phyloP scores from a whole-genome alignment of 345 rosid genomes.

The Gossypium arboreum region DNA sequence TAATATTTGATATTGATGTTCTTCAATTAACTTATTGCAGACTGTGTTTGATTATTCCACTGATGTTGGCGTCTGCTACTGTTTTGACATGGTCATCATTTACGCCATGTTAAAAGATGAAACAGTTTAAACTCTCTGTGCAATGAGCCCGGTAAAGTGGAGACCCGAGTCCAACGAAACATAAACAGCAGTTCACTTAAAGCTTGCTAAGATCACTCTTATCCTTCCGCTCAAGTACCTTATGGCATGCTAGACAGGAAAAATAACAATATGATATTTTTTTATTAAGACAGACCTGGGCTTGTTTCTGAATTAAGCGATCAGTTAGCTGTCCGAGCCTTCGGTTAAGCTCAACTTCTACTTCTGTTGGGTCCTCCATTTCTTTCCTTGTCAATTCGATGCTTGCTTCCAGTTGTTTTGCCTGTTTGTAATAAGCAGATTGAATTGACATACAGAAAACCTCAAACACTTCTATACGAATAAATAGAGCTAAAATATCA shows the following conservation, averaged over 20 bases:
- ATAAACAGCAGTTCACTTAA: not conserved
- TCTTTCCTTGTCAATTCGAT: conserved; percentile 71
- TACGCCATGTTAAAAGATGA: not conserved
- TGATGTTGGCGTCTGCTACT: not conserved
- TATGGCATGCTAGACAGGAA: not conserved
- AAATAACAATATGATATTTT: not conserved
- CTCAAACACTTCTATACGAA: too few relatives aligned
- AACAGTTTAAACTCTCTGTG: not conserved
- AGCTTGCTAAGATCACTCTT: not conserved
- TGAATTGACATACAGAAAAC: not conserved
- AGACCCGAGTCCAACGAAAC: not conserved
- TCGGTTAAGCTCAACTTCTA: conserved; percentile 75
- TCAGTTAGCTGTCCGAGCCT: conserved; percentile 91
- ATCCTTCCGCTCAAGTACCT: not conserved
- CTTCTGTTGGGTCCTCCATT: conserved; percentile 85
- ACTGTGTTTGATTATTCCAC: not conserved
- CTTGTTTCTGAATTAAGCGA: conserved; percentile 95
- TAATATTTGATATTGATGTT: not conserved
- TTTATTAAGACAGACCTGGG: conserved; percentile 54
- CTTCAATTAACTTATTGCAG: not conserved
- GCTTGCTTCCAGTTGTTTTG: conserved; percentile 53
- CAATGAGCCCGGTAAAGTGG: not conserved
- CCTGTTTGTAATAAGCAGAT: conserved; percentile 36
- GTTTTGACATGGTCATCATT: not conserved
- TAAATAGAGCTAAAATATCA: not conserved